Evolutionary conservation across 495 filamentous ascomycete genomes (phyloP).

Genomic region (Tuber aestivum): DNA sequence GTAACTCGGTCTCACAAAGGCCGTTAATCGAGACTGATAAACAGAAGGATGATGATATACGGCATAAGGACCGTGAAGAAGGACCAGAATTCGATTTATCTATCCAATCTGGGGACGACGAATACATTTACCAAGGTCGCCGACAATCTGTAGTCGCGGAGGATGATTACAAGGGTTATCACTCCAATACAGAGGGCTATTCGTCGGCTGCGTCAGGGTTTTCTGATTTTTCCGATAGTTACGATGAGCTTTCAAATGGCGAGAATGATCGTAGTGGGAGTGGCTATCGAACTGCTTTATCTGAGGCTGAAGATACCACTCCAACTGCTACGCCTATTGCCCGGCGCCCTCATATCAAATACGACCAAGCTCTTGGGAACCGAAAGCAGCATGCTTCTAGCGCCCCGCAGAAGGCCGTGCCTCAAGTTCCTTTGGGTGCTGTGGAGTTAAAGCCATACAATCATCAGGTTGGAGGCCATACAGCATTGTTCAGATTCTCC

Average conservation of each 20-base stretch:
- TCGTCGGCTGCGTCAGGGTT: conserved; percentile 58
- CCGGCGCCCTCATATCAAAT: conserved; percentile 20
- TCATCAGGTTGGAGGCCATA: conserved; percentile 95
- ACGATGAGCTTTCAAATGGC: conserved; percentile 47
- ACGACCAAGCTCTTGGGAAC: conserved; percentile 5
- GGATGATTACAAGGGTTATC: conserved; percentile 43
- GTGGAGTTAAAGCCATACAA: conserved; percentile 95
- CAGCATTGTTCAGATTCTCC: conserved; percentile 92
- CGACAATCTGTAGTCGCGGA: conserved; percentile 30
- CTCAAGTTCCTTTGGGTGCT: conserved; percentile 67
- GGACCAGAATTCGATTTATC: conserved; percentile 34
- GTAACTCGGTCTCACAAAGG: conserved; percentile 36
- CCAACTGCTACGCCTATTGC: conserved; percentile 53
- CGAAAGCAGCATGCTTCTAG: conserved; percentile 21
- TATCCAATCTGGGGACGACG: conserved; percentile 39
- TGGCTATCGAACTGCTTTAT: conserved; percentile 7
- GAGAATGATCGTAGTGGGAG: conserved; percentile 51
- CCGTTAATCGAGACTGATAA: conserved; percentile 43
- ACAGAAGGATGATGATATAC: conserved; percentile 38
- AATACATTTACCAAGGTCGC: conserved; percentile 36
- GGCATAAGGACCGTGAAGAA: conserved; percentile 36
- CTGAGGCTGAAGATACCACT: conserved; percentile 49
- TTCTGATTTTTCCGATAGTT: conserved; percentile 54
- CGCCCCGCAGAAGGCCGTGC: conserved; percentile 43
- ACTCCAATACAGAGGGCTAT: conserved; percentile 45